A percentile compares a stretch with the other conserved stretches of the same genome.
phyloP scores from a whole-genome alignment of 164 flowering plant species.

The Macadamia tetraphylla region DNA sequence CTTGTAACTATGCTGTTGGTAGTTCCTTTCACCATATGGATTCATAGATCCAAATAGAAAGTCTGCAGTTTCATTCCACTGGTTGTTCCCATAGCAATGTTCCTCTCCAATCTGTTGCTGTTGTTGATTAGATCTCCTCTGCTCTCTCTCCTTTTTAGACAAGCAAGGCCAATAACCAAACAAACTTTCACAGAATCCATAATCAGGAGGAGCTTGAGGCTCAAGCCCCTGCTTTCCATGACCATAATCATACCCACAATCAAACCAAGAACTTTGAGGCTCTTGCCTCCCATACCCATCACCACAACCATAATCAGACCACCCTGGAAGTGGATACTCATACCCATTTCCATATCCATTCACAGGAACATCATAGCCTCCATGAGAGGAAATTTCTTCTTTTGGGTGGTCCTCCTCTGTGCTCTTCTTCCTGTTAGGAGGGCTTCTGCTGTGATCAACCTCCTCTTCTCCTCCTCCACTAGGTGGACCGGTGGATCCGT shows the following conservation, averaged over 20 bases:
- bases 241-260: conserved; percentile 6
- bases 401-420: neutral
- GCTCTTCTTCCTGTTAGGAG: neutral
- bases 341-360: conserved; percentile 1
- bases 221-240: conserved; percentile 13
- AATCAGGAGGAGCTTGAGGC: conserved; percentile 30
- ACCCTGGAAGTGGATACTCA: neutral
- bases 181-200: conserved; percentile 45
- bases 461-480: conserved; percentile 19
- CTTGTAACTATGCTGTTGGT: too few species aligned
- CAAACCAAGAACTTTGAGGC: conserved; percentile 11
- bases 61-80: conserved; percentile 45
- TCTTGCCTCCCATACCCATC: conserved; percentile 1
- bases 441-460: conserved; percentile 8
- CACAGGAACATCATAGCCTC: neutral
- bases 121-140: conserved; percentile 3
- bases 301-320: neutral
- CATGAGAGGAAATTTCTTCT: conserved; percentile 2
- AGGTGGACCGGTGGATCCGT: conserved; percentile 19
- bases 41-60: conserved; percentile 53
- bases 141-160: conserved; percentile 13
- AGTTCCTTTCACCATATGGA: conserved; percentile 27
- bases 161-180: conserved; percentile 63
- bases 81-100: conserved; percentile 19
- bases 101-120: conserved; percentile 9